Evolutionary conservation across 441 rosid genomes (phyloP), one percentile per base, ranked within the genome.

Genomic region (Daphne laureola): DNA sequence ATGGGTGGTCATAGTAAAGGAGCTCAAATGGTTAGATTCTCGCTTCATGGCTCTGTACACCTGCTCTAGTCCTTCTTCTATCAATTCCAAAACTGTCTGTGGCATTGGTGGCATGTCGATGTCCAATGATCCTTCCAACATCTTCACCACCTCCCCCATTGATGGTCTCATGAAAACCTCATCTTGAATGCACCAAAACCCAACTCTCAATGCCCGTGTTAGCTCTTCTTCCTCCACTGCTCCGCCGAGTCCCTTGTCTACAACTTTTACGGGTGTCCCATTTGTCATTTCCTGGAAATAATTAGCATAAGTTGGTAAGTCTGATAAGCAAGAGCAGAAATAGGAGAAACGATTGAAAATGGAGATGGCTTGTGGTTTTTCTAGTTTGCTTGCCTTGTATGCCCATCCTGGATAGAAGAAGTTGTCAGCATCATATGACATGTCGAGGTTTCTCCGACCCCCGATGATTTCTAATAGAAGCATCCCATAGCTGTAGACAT

Each of bases 331-430:
- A 38, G 43, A 58, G 15, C 21, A 49, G 8, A 14, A 49, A 49
- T 12, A 36, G 15, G 42, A 13, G 4, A 15, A 12, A 17, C 23
- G 2, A 11, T 14, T 15, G n/a, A 36, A 15, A 53, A 16, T 38
- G n/a, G 17, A 40, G 26, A 59, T 17, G 11, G 38, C 38, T 5
- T 31, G 9, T 31, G 11, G 14, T 13, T 42, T 47, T 21, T 21
- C 3, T 49, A 18, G 14, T 13, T 17, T 23, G 18, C 17, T 46
- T 71, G 83, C 95, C 90, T 91, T 91, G 17, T 67, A 91, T 18
- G 96, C 95, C 92, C 87, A 81, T 47, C 96, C 92, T 3, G 98
- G 96, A 52, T 77, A 91, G 59, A 81, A 90, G 82, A 91, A 91
- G 54, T 80, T 77, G 2, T 87, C 86, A 12, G 78, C 81, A 4